Percentiles rank a stretch among this genome's conserved stretches.
These are phyloP conservation scores for Mycosphaerelloides madeirae DNA, from an alignment of 2,329 filamentous ascomycete species.

Conservation along the genomic window DNA sequence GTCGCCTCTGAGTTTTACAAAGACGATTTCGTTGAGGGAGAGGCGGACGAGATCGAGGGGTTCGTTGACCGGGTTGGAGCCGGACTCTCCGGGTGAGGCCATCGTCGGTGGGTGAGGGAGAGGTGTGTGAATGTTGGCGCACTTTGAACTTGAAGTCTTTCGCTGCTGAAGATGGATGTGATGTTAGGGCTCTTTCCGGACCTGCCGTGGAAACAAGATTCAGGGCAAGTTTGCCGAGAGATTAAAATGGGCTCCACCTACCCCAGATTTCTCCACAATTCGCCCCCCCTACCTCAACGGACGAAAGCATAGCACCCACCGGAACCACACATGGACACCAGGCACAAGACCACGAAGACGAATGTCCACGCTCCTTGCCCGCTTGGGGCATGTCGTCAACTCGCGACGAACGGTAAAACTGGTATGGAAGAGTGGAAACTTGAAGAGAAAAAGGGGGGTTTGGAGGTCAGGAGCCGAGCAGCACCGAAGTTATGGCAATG, in stretches of 20 bases:
- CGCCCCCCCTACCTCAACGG: not conserved
- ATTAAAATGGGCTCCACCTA: no score
- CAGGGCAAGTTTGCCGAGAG: no score
- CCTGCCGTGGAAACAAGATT: no score
- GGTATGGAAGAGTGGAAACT: constrained; percentile 15
- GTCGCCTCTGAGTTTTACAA: constrained; percentile 94
- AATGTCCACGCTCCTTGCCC: constrained; percentile 25
- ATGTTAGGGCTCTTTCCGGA: no score
- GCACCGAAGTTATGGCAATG: constrained; percentile 18
- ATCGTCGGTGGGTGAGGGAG: no score
- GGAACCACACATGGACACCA: constrained; percentile 14
- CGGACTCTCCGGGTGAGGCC: constrained; percentile 72
- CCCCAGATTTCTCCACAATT: not conserved
- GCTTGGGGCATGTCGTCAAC: constrained; percentile 21
- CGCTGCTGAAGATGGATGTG: no score
- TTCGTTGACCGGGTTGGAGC: constrained; percentile 64
- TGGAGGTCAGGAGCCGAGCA: constrained; percentile 15
- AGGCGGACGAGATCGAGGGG: constrained; percentile 93
- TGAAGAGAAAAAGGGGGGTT: constrained; percentile 17
- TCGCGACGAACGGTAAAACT: constrained; percentile 14
- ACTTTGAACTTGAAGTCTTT: not conserved
- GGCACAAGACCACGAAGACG: constrained; percentile 8
- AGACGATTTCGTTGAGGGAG: constrained; percentile 90
- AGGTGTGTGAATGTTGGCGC: not conserved
- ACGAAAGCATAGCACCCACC: constrained; percentile 3